Evolutionary conservation across 768 basidiomycete species (phyloP).

Genomic region (Suillus ampliporus): DNA sequence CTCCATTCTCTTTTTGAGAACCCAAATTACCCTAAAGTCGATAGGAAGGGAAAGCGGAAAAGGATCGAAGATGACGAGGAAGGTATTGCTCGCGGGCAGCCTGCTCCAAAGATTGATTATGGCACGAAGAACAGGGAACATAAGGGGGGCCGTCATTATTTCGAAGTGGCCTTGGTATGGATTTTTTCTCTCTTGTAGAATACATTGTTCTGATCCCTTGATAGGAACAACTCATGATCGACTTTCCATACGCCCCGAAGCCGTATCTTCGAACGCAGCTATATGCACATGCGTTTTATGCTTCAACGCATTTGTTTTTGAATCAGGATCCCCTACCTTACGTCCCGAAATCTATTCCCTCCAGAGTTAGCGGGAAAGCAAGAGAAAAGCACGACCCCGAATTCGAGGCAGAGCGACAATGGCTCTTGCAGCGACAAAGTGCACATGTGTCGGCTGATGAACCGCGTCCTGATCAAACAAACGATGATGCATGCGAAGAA

Average conservation of each 20-base stretch:
- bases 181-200: slow-evolving; percentile 9
- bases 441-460: slow-evolving; percentile 29
- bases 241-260: slow-evolving; percentile 65
- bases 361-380: slow-evolving; percentile 47
- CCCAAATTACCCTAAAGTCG: slow-evolving; percentile 59
- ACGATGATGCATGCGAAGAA: slow-evolving; percentile 48
- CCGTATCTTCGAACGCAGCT: slow-evolving; percentile 56
- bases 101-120: slow-evolving; percentile 61
- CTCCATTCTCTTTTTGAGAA: slow-evolving; percentile 69
- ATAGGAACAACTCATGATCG: slow-evolving; percentile 57
- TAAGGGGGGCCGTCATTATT: slow-evolving; percentile 52
- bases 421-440: slow-evolving; percentile 44
- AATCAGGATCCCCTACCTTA: slow-evolving; percentile 41
- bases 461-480: slow-evolving; percentile 37
- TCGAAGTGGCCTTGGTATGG: slow-evolving; percentile 56
- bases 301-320: slow-evolving; percentile 65
- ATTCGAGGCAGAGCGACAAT: slow-evolving; percentile 49
- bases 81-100: slow-evolving; percentile 40
- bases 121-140: slow-evolving; percentile 49
- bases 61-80: slow-evolving; percentile 32
- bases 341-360: slow-evolving; percentile 40
- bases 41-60: slow-evolving; percentile 54
- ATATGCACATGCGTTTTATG: slow-evolving; percentile 54
- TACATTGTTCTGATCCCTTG: not conserved
- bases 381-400: slow-evolving; percentile 48